Conservation (phyloP, 768 basidiomycete species). For the Hemileccinum rubropunctum region DNA sequence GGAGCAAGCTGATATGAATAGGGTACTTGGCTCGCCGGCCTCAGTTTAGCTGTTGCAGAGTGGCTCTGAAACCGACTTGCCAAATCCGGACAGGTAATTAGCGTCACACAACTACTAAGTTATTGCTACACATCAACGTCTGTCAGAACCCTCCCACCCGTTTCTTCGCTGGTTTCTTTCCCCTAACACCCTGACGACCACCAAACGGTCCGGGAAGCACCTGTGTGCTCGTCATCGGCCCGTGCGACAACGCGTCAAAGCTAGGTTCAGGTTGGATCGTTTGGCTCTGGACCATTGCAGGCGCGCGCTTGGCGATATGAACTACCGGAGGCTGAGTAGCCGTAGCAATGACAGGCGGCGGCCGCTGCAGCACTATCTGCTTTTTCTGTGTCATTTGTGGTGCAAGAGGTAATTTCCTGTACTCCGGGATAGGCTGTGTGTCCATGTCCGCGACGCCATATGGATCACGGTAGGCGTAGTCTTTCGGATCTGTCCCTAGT, state of each 20-base stretch:
- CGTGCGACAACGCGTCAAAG: slow-evolving; percentile 35
- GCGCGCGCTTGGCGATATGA: slow-evolving; percentile 1
- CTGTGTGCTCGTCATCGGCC: slow-evolving; percentile 62
- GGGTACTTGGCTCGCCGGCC: slow-evolving; percentile 23
- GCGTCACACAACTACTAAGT: background rate
- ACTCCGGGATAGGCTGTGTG: slow-evolving; percentile 8
- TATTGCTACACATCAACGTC: background rate
- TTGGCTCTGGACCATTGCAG: slow-evolving; percentile 8
- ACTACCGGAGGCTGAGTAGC: slow-evolving; percentile 21
- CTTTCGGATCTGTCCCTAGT: slow-evolving; percentile 46
- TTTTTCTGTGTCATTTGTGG: slow-evolving; percentile 19
- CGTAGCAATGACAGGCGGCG: slow-evolving; percentile 40
- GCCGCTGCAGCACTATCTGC: slow-evolving; percentile 26
- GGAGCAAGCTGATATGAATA: slow-evolving; percentile 17
- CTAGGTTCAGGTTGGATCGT: slow-evolving; percentile 7
- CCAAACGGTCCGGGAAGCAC: slow-evolving; percentile 69
- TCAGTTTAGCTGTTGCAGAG: slow-evolving; percentile 1
- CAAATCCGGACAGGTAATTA: slow-evolving; percentile 13
- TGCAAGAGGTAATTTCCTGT: slow-evolving; percentile 8
- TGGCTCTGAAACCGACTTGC: slow-evolving; percentile 20
- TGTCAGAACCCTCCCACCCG: slow-evolving; percentile 71
- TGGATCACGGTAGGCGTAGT: slow-evolving; percentile 53
- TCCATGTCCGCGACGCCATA: slow-evolving; percentile 41
- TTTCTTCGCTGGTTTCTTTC: slow-evolving; percentile 60
- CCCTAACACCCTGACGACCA: slow-evolving; percentile 44